Conservation (phyloP, 163 green algal species). For the Prototheca stagnorum region DNA sequence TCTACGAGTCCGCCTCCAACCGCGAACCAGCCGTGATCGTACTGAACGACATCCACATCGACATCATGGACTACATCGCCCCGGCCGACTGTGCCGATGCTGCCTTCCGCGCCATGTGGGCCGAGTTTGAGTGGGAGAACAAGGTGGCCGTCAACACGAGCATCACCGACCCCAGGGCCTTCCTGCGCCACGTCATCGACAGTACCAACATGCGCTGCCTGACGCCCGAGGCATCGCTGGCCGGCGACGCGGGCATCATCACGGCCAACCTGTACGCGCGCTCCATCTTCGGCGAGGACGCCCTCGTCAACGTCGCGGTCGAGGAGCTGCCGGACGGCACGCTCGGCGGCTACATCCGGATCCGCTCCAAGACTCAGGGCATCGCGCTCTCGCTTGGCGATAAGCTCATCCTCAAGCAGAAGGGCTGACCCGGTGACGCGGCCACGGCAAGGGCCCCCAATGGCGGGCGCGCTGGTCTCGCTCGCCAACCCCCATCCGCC, state of each 20-base stretch:
- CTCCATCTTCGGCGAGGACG: constrained; percentile 95
- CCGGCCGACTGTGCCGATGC: constrained; percentile 76
- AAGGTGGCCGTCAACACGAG: constrained; percentile 94
- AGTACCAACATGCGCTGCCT: constrained; percentile 96
- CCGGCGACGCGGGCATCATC: constrained; percentile 84
- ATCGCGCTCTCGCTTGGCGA: constrained; percentile 88
- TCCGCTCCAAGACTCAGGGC: constrained; percentile 91
- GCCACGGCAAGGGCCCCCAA: no score
- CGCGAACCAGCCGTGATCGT: constrained; percentile 79
- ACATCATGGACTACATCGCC: constrained; percentile 99
- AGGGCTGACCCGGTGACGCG: no score
- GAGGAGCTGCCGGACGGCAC: constrained; percentile 76
- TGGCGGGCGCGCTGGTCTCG: no score
- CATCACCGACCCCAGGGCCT: constrained; percentile 72
- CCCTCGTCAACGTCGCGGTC: constrained; percentile 92
- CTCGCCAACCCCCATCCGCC: no score
- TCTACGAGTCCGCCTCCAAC: constrained; percentile 78
- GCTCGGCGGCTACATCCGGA: constrained; percentile 90
- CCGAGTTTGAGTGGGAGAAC: constrained; percentile 99
- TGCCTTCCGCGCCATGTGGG: constrained; percentile 94
- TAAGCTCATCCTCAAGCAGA: constrained; percentile 99
- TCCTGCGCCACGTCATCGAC: constrained; percentile 86
- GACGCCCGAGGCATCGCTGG: constrained; percentile 64
- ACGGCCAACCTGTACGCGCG: constrained; percentile 93
- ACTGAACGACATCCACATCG: constrained; percentile 98